Base-by-base conservation (phyloP, 2,329 filamentous ascomycete genomes). In the Trichophaea hybrida region DNA sequence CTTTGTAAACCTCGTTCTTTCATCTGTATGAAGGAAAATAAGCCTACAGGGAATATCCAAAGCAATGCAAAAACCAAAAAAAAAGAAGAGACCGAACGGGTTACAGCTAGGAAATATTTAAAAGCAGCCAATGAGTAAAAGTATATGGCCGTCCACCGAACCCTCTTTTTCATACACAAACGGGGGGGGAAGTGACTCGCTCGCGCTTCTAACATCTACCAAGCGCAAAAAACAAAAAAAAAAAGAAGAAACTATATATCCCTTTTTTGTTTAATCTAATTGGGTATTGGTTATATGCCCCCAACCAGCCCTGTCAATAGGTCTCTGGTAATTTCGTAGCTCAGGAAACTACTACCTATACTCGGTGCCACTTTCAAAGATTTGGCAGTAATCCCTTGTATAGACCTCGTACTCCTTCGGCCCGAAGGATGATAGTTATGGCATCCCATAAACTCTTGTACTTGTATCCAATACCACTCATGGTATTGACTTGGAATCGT, bases 311-410 rank as follows among this genome's bases (percentile, higher is more conserved):
- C 55, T 12, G 55, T 49, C 44, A 97, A 75, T 70, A 94, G 85
- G 73, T 98, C 93, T 65, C 93, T 81, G 6, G 88, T 91, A 71
- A 97, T 76, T 74, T 98, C 93, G 71, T 94, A 98, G 73, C 90
- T 96, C 62, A 97, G 80, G 91, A 93, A 98, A 73, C 88, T 96
- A 68, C 89, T 94, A 13, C 93, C 93, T 91, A 98, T 98, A 72
- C 90, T 97, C 2, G 93, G 93, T 6, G 93, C 91, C 13, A 98
- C 93, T 74, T 98, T 98, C 62, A 98, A 80, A 98, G 77, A 69
- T 98, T 98, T 0, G 93, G 93, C 13, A 90, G 82, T 66, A 98
- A 91, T 59, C 93, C 93, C 73, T 97, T 98, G 77, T 97, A 98
- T 48, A 98, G 75, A 55, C 93, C 93, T 61, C 78, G 78, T 57